A percentile compares a stretch with the other conserved stretches of the same genome.
phyloP scores from a whole-genome alignment of 2,329 filamentous ascomycete species.

The Epicoccum sorghinum region DNA sequence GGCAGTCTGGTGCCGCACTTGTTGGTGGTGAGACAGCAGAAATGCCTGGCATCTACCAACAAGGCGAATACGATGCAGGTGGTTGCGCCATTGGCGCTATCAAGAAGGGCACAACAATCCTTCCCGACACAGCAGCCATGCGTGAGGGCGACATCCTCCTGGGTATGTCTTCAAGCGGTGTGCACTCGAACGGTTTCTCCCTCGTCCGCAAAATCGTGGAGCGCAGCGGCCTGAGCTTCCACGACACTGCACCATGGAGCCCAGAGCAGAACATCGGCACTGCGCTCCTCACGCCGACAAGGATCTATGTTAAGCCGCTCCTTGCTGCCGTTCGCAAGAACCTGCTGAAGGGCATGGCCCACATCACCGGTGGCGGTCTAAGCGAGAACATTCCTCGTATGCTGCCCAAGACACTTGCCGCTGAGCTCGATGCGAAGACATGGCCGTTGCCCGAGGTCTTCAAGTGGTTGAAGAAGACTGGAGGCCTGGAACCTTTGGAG shows the following conservation, averaged over 20 bases:
- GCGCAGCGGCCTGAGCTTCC: slow-evolving; percentile 72
- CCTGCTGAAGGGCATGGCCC: slow-evolving; percentile 87
- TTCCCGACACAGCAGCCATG: slow-evolving; percentile 81
- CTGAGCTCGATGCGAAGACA: slow-evolving; percentile 75
- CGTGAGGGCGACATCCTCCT: slow-evolving; percentile 80
- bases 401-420: slow-evolving; percentile 78
- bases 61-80: slow-evolving; percentile 89
- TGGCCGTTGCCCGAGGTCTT: slow-evolving; percentile 84
- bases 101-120: slow-evolving; percentile 65
- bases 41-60: slow-evolving; percentile 94
- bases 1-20: slow-evolving; percentile 82
- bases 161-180: slow-evolving; percentile 81
- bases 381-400: slow-evolving; percentile 94
- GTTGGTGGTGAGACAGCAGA: slow-evolving; percentile 98
- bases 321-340: slow-evolving; percentile 67
- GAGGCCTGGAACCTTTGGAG: slow-evolving; percentile 75
- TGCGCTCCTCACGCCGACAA: slow-evolving; percentile 84
- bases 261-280: slow-evolving; percentile 68
- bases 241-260: slow-evolving; percentile 78
- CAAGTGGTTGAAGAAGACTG: slow-evolving; percentile 78
- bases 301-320: slow-evolving; percentile 88
- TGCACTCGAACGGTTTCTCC: slow-evolving; percentile 97
- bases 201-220: slow-evolving; percentile 91
- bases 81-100: slow-evolving; percentile 90
- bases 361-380: slow-evolving; percentile 95